phyloP scores from a whole-genome alignment of 345 rosid genomes.

The Hibiscus mutabilis region DNA sequence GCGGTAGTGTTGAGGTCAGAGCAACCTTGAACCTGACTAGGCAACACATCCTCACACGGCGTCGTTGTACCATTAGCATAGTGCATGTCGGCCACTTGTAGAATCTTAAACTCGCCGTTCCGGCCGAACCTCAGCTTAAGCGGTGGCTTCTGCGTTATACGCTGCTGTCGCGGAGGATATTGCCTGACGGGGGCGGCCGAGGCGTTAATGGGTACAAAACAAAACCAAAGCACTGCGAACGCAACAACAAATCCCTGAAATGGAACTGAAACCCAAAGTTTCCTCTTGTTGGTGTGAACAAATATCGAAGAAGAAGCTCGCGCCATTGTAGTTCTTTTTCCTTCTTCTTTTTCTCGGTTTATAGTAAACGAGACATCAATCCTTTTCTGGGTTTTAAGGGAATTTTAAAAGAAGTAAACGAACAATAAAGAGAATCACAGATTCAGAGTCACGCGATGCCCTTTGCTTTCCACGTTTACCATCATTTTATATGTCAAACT shows the following conservation, averaged over 20 bases:
- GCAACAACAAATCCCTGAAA: conserved; percentile 9
- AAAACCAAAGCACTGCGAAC: conserved; percentile 13
- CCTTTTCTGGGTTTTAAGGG: not conserved
- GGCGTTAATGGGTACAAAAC: conserved; percentile 10
- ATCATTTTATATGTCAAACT: too few relatives aligned
- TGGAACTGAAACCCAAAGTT: conserved; percentile 5
- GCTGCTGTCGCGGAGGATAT: conserved; percentile 6
- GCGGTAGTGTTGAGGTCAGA: conserved; percentile 87
- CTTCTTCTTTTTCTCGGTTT: not conserved
- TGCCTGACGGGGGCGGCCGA: conserved; percentile 14
- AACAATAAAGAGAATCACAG: not conserved
- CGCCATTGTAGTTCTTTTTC: not conserved
- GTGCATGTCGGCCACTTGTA: conserved; percentile 96
- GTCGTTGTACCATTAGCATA: conserved; percentile 61
- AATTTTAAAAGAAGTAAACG: not conserved
- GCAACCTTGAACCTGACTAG: conserved; percentile 42
- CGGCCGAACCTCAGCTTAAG: conserved; percentile 41
- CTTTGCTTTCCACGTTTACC: not conserved
- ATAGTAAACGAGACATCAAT: not conserved
- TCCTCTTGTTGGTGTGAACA: not conserved
- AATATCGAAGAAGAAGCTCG: not conserved
- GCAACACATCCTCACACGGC: conserved; percentile 45
- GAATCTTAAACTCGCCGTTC: conserved; percentile 68
- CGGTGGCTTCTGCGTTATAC: conserved; percentile 17
- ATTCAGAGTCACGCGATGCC: not conserved